These are phyloP conservation scores for Galeopsis tetrahit DNA, from an alignment of 257 asterid genomes.

Conservation along the genomic window DNA sequence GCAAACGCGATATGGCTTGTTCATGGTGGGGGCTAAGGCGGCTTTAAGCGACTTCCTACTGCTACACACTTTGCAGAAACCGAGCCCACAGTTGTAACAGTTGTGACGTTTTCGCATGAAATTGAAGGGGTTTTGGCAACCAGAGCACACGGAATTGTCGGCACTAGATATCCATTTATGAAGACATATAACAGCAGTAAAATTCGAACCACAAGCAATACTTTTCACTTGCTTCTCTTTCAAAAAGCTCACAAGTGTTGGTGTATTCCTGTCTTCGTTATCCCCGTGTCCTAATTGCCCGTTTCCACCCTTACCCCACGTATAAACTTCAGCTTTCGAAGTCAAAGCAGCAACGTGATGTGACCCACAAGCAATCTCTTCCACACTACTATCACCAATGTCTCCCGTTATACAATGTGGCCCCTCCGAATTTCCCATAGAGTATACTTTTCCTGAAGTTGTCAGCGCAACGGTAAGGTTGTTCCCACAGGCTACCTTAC, in stretches of 20 bases:
- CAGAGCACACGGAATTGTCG: constrained; percentile 73
- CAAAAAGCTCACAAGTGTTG: constrained; percentile 63
- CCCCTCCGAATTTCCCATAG: constrained; percentile 66
- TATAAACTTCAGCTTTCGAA: constrained; percentile 74
- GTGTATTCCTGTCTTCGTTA: constrained; percentile 54
- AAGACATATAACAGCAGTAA: constrained; percentile 74
- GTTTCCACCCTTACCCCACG: constrained; percentile 84
- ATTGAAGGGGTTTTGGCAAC: constrained; percentile 68
- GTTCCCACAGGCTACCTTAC: constrained; percentile 72
- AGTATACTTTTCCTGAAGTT: constrained; percentile 67
- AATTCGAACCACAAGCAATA: constrained; percentile 76
- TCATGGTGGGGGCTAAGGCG: constrained; percentile 75
- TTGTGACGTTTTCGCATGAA: constrained; percentile 88
- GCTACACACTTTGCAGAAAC: constrained; percentile 80
- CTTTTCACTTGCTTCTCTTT: constrained; percentile 78
- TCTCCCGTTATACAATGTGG: constrained; percentile 59
- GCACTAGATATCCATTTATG: constrained; percentile 76
- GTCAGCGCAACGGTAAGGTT: constrained; percentile 65
- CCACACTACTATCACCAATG: constrained; percentile 56
- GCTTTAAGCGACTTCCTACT: constrained; percentile 68
- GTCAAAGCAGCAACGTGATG: constrained; percentile 77
- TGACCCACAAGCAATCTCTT: constrained; percentile 81
- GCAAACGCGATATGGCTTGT: constrained; percentile 91
- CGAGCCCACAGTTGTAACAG: constrained; percentile 95
- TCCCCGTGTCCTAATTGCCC: constrained; percentile 93